Evolutionary conservation across 2,329 filamentous ascomycete genomes (phyloP).

Genomic region (Phaeosphaeria sp.): DNA sequence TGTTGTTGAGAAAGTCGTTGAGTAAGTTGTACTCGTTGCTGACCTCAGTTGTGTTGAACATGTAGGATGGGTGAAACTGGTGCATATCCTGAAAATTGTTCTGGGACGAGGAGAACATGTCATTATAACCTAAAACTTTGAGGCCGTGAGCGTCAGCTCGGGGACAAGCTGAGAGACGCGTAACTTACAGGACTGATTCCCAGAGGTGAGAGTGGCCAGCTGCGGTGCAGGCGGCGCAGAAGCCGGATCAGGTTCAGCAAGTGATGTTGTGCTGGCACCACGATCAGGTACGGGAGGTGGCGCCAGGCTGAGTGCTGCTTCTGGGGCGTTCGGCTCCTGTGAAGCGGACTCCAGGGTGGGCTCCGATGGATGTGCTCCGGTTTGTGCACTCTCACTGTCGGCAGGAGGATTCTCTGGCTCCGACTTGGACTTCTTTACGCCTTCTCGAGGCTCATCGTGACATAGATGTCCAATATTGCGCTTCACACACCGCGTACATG

Average conservation of each 20-base stretch:
- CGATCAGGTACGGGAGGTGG: constrained; percentile 43
- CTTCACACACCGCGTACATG: constrained; percentile 97
- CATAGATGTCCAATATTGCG: constrained; percentile 98
- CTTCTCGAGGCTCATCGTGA: constrained; percentile 93
- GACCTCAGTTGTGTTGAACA: constrained; percentile 93
- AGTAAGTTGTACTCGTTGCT: constrained; percentile 96
- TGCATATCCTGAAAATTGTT: constrained; percentile 95
- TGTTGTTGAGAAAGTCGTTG: constrained; percentile 94
- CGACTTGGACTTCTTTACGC: constrained; percentile 77
- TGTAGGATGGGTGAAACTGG: constrained; percentile 90
- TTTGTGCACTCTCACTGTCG: constrained; percentile 39
- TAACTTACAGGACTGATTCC: constrained; percentile 77
- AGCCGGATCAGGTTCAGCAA: constrained; percentile 75
- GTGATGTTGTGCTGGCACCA: constrained; percentile 59
- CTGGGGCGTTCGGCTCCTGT: constrained; percentile 38
- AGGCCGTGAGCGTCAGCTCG: constrained; percentile 31
- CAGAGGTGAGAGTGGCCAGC: constrained; percentile 66
- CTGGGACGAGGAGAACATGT: constrained; percentile 75
- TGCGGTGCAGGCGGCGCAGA: constrained; percentile 75
- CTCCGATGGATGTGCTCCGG: constrained; percentile 41
- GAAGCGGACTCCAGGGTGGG: constrained; percentile 32
- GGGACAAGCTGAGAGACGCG: constrained; percentile 35
- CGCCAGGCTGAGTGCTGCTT: constrained; percentile 49
- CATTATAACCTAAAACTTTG: constrained; percentile 81
- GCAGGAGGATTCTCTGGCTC: constrained; percentile 48